Percentiles rank a stretch among this genome's conserved stretches.
phyloP scores from a whole-genome alignment of 2,329 filamentous ascomycete species.

The Colletotrichum echinochloae region DNA sequence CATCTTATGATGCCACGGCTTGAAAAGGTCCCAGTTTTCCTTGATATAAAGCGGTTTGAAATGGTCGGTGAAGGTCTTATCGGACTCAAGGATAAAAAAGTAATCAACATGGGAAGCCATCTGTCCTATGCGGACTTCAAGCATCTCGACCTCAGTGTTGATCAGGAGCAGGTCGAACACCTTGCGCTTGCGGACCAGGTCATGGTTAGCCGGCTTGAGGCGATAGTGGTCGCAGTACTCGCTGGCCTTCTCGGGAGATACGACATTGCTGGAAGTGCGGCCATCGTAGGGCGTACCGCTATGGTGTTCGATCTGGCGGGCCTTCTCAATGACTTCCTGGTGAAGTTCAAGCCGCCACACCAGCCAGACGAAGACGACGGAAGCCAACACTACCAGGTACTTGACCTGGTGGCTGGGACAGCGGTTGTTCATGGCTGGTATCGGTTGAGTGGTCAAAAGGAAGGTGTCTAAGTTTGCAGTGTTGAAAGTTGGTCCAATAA shows the following conservation, averaged over 20 bases:
- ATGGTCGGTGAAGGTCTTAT: constrained; percentile 67
- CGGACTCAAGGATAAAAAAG: constrained; percentile 72
- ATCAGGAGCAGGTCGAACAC: constrained; percentile 73
- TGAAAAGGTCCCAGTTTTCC: constrained; percentile 65
- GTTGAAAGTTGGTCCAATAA: neutral
- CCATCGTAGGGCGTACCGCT: constrained; percentile 3
- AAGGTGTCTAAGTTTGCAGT: neutral
- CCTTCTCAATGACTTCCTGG: constrained; percentile 12
- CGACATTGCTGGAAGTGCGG: constrained; percentile 21
- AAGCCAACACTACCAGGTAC: constrained; percentile 19
- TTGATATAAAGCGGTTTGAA: constrained; percentile 66
- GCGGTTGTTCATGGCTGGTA: constrained; percentile 18
- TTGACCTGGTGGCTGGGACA: constrained; percentile 27
- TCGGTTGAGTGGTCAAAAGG: neutral
- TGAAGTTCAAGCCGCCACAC: constrained; percentile 30
- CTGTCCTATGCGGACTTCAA: constrained; percentile 72
- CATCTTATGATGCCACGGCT: constrained; percentile 68
- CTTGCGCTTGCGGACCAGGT: constrained; percentile 54
- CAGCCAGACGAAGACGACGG: constrained; percentile 37
- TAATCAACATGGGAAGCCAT: constrained; percentile 71
- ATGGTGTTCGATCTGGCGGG: constrained; percentile 16
- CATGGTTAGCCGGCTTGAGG: constrained; percentile 50
- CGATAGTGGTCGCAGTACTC: constrained; percentile 53
- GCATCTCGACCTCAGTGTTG: constrained; percentile 73
- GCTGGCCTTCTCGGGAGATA: constrained; percentile 30